phyloP scores from a whole-genome alignment of 805 yeast genomes.

The Yarrowia hollandica region DNA sequence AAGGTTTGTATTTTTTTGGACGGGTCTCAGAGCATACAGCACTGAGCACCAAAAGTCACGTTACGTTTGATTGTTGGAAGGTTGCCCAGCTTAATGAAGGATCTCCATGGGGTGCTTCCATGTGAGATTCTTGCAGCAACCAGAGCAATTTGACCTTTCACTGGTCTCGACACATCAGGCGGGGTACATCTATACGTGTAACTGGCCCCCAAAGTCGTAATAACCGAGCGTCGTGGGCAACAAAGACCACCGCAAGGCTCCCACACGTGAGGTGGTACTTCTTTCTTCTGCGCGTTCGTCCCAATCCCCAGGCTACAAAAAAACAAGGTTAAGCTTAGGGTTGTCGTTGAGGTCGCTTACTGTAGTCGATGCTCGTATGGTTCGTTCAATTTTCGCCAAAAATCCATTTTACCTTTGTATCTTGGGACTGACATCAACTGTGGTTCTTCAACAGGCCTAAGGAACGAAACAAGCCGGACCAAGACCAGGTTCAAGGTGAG shows the following conservation, averaged over 20 bases:
- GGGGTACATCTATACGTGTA: too few species aligned
- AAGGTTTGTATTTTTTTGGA: not conserved
- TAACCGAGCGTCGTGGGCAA: too few species aligned
- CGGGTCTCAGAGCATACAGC: not conserved
- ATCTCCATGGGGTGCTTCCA: not conserved
- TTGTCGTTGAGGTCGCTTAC: slow-evolving; percentile 27
- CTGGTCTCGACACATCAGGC: too few species aligned
- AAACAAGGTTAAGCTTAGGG: slow-evolving; percentile 23
- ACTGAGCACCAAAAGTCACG: not conserved
- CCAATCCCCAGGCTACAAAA: not conserved
- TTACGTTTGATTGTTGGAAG: not conserved
- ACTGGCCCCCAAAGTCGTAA: too few species aligned
- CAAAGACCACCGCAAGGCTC: not conserved
- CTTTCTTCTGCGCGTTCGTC: not conserved
- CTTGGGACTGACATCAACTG: slow-evolving; percentile 28
- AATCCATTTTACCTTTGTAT: slow-evolving; percentile 22
- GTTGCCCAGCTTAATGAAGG: slow-evolving; percentile 4
- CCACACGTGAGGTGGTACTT: not conserved
- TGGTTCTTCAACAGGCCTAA: slow-evolving; percentile 29
- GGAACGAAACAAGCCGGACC: slow-evolving; percentile 29
- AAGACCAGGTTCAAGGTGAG: slow-evolving; percentile 28
- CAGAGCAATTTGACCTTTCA: too few species aligned
- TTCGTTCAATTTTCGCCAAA: slow-evolving; percentile 27
- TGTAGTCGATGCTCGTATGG: slow-evolving; percentile 25
- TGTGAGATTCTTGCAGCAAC: not conserved